Conservation (phyloP, 2,329 filamentous ascomycete genomes). For the Talaromyces pinophilus region DNA sequence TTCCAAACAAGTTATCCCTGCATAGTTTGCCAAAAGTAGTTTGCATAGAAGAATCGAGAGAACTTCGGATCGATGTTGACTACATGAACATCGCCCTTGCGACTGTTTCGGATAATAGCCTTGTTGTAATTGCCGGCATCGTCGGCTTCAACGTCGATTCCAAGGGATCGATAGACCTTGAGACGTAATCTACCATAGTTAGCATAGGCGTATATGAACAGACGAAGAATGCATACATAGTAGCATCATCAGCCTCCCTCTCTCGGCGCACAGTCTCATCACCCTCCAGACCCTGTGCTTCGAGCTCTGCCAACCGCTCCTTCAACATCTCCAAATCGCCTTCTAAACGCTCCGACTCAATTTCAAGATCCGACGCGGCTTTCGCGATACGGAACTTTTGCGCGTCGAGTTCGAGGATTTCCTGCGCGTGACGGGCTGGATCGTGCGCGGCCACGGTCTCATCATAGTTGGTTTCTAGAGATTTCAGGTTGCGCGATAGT, state of each 20-base stretch:
- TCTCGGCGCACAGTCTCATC: conserved; percentile 54
- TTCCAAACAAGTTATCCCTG: conserved; percentile 45
- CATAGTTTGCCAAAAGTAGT: conserved; percentile 92
- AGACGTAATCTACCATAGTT: conserved; percentile 64
- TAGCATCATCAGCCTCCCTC: conserved; percentile 54
- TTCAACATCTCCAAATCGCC: conserved; percentile 74
- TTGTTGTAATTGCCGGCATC: conserved; percentile 78
- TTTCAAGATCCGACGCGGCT: conserved; percentile 81
- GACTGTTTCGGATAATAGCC: conserved; percentile 80
- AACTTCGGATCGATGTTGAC: conserved; percentile 94
- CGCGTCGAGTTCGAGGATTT: conserved; percentile 85
- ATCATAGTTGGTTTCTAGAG: conserved; percentile 71
- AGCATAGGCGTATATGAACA: neutral
- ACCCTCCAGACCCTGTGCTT: conserved; percentile 84
- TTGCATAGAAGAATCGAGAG: conserved; percentile 86
- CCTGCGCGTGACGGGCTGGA: conserved; percentile 74
- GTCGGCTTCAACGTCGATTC: conserved; percentile 85
- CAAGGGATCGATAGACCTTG: conserved; percentile 86
- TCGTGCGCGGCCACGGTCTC: conserved; percentile 76
- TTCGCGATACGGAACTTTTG: conserved; percentile 96
- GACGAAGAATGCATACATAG: conserved; percentile 36
- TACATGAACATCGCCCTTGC: conserved; percentile 89
- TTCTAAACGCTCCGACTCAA: conserved; percentile 89
- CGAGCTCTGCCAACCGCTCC: conserved; percentile 75
- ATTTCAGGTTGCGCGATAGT: conserved; percentile 73